phyloP scores from a whole-genome alignment of 2,329 filamentous ascomycete genomes.

The Bisporella sp. region DNA sequence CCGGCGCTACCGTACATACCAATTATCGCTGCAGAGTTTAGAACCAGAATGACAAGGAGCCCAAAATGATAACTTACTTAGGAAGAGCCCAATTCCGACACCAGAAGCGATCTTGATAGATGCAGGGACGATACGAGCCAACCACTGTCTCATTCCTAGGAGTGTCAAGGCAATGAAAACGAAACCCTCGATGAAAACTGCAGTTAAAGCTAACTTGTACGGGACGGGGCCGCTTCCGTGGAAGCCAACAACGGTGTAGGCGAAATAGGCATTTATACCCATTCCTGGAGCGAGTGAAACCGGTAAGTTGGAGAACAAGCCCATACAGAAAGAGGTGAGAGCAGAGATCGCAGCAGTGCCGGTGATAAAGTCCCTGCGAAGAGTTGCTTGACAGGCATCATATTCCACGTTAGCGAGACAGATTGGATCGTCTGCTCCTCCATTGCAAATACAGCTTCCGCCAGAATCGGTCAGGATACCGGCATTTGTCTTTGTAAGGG shows the following conservation, averaged over 20 bases:
- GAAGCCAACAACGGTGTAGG: slow-evolving; percentile 68
- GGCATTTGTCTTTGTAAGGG: slow-evolving; percentile 30
- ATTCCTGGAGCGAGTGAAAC: slow-evolving; percentile 68
- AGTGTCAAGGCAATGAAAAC: slow-evolving; percentile 77
- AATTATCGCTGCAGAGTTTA: slow-evolving; percentile 45
- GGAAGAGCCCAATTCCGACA: slow-evolving; percentile 78
- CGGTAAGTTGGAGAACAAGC: slow-evolving; percentile 69
- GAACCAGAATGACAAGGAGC: slow-evolving; percentile 48
- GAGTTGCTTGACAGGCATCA: slow-evolving; percentile 48
- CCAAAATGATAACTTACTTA: slow-evolving; percentile 43
- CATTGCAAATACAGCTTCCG: slow-evolving; percentile 31
- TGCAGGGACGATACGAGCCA: slow-evolving; percentile 73
- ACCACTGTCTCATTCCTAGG: slow-evolving; percentile 79
- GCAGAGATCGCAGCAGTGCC: slow-evolving; percentile 79
- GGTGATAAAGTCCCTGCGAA: slow-evolving; percentile 65
- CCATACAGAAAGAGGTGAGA: slow-evolving; percentile 76
- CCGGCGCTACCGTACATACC: slow-evolving; percentile 75
- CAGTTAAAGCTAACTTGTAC: slow-evolving; percentile 71
- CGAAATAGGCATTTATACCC: slow-evolving; percentile 86
- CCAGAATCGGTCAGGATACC: slow-evolving; percentile 57
- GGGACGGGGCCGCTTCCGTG: slow-evolving; percentile 68
- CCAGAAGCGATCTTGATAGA: slow-evolving; percentile 84
- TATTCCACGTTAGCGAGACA: slow-evolving; percentile 60
- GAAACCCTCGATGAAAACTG: slow-evolving; percentile 83
- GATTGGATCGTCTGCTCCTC: slow-evolving; percentile 11